Evolutionary conservation across 331 rosid species (phyloP), one percentile per base, ranked within the genome.

Genomic region (Acacia concinna): DNA sequence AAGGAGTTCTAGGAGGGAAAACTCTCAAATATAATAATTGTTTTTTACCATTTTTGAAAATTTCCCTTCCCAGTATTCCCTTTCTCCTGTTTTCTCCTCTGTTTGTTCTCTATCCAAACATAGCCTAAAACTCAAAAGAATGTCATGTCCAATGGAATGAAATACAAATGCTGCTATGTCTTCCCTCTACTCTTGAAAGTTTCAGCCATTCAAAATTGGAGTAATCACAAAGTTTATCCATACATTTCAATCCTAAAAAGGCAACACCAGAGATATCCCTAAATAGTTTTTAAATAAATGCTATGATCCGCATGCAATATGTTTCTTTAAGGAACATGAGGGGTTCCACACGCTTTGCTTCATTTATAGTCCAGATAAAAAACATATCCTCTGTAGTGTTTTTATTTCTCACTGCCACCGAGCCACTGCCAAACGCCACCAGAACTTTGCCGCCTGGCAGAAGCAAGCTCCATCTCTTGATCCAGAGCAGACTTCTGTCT

Each of bases 381-480:
- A 18, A 71, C 47, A 34, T 78, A 37, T 56, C 31, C 59, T 69
- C 35, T n/a, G 46, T 21, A 20, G 6, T n/a, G 17, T 66, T 78
- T 56, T 81, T 35, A 81, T 59, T 68, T 74, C 47, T 71, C 81
- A 31, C 75, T 62, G 47, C 78, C 89, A 60, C 86, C 88, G 38
- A 96, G 87, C 98, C 94, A 96, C 67, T 93, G 85, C 99, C 97
- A 93, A 75, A 87, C 89, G 64, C 99, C 89, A 37, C 99, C 97
- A 27, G 99, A 88, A 81, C 89, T 83, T 87, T 96, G 98, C 85
- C 84, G 86, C 79, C 93, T 89, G 79, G 78, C 89, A 70, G 92
- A 88, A 77, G 89, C 76, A 0, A 73, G 88, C 81, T 91, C 97
- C 87, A 88, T 76, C 83, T 90, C 88, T 74, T 54, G 88, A 72